Evolutionary conservation across 1,284 basidiomycete genomes (phyloP).

Genomic region (Naganishia sp.): DNA sequence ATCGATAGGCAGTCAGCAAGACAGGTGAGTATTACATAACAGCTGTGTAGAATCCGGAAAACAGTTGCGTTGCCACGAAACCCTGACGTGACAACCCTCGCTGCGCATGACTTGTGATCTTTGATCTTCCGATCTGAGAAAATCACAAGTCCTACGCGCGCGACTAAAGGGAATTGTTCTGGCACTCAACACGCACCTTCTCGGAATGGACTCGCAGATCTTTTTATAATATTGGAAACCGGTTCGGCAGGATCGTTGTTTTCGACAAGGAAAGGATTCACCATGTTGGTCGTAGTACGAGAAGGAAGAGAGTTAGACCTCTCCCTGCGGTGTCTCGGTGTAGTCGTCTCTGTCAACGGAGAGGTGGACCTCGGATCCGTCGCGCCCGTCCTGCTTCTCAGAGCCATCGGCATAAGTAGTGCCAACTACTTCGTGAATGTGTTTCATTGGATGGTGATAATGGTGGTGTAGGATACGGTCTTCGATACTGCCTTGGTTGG

Average conservation of each 20-base stretch:
- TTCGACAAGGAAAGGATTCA: constrained; percentile 9
- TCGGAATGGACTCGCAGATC: constrained; percentile 1
- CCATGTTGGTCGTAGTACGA: constrained; percentile 5
- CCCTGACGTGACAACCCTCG: no score
- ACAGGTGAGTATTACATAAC: no score
- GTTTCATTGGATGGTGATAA: not conserved
- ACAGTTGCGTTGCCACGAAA: no score
- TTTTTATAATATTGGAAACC: not conserved
- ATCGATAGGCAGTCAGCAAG: no score
- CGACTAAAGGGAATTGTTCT: no score
- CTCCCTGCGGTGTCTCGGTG: not conserved
- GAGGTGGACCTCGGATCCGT: not conserved
- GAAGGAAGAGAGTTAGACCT: constrained; percentile 8
- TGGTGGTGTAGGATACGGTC: constrained; percentile 1
- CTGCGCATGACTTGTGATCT: no score
- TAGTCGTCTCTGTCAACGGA: constrained; percentile 12
- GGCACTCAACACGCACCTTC: no score
- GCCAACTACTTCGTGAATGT: not conserved
- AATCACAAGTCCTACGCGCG: no score
- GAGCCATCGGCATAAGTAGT: constrained; percentile 19
- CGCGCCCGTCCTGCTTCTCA: constrained; percentile 3
- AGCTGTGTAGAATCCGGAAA: no score
- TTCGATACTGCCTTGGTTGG: not conserved
- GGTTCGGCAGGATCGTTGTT: constrained; percentile 2
- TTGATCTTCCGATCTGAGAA: no score